These are phyloP conservation scores for Heracleum sosnowskyi DNA, from an alignment of 129 eudicot genomes.

Conservation along the genomic window DNA sequence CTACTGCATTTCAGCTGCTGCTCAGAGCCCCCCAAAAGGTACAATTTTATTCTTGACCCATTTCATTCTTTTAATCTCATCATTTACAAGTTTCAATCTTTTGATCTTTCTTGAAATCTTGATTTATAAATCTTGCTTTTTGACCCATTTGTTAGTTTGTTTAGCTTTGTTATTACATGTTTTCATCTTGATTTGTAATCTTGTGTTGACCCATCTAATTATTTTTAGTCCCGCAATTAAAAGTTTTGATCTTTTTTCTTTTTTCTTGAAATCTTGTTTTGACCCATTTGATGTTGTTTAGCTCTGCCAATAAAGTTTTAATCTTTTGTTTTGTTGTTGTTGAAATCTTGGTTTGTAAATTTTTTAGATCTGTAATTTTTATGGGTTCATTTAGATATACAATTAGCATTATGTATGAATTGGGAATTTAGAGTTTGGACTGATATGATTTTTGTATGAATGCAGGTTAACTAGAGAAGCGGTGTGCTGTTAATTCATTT, in stretches of 20 bases:
- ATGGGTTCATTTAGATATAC: neutral
- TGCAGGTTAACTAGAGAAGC: constrained; percentile 12
- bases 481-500: neutral
- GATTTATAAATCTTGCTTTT: neutral
- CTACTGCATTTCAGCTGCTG: neutral
- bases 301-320: neutral
- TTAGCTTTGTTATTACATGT: neutral
- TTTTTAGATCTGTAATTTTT: neutral
- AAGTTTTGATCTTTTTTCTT: neutral
- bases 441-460: neutral
- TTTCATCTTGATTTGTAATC: neutral
- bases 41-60: neutral
- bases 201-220: neutral
- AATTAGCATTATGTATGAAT: neutral
- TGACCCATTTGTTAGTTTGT: neutral
- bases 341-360: neutral
- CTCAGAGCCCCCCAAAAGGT: neutral
- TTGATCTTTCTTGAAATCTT: neutral
- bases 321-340: neutral
- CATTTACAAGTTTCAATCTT: neutral
- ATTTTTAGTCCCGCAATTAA: neutral
- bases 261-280: neutral
- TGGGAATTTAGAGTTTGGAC: neutral
- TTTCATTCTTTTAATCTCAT: neutral
- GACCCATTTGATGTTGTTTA: neutral